These are phyloP conservation scores for Fusarium devonianum DNA, from an alignment of 2,329 filamentous ascomycete genomes.

Conservation along the genomic window DNA sequence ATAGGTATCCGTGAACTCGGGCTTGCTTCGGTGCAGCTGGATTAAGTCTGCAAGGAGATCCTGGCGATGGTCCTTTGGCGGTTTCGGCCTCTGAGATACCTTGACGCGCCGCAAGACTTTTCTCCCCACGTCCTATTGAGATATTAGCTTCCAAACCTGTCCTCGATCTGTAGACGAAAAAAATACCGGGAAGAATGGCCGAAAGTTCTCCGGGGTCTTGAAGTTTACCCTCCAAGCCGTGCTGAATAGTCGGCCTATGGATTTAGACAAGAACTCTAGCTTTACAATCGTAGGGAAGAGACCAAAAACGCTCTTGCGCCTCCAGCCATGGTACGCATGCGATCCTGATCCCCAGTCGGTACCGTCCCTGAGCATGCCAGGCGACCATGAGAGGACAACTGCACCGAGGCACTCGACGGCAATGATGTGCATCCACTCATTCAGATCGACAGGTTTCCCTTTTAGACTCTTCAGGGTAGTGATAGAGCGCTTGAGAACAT, in stretches of 20 bases:
- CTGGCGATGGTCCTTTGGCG: conserved; percentile 42
- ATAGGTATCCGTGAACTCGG: conserved; percentile 56
- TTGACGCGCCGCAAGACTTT: conserved; percentile 47
- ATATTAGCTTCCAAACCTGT: neutral
- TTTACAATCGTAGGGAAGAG: conserved; percentile 55
- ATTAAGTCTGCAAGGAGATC: conserved; percentile 59
- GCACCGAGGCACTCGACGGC: conserved; percentile 60
- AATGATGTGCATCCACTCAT: conserved; percentile 65
- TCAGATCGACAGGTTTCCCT: conserved; percentile 55
- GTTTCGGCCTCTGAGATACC: conserved; percentile 39
- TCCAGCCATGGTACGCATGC: conserved; percentile 59
- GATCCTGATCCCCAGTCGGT: conserved; percentile 57
- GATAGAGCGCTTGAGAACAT: conserved; percentile 48
- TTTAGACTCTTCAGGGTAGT: conserved; percentile 47
- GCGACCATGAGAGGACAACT: conserved; percentile 60
- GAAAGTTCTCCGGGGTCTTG: conserved; percentile 52
- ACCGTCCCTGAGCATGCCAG: conserved; percentile 52
- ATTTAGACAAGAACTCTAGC: conserved; percentile 48
- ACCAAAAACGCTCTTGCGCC: conserved; percentile 60
- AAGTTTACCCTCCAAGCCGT: conserved; percentile 56
- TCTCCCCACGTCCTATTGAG: conserved; percentile 45
- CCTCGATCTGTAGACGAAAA: rapidly evolving
- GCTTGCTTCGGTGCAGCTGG: conserved; percentile 52
- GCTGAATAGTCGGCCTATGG: conserved; percentile 50
- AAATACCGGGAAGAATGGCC: conserved; percentile 58